phyloP scores from a whole-genome alignment of 2,329 filamentous ascomycete genomes.

The Microcyclosporella mali region DNA sequence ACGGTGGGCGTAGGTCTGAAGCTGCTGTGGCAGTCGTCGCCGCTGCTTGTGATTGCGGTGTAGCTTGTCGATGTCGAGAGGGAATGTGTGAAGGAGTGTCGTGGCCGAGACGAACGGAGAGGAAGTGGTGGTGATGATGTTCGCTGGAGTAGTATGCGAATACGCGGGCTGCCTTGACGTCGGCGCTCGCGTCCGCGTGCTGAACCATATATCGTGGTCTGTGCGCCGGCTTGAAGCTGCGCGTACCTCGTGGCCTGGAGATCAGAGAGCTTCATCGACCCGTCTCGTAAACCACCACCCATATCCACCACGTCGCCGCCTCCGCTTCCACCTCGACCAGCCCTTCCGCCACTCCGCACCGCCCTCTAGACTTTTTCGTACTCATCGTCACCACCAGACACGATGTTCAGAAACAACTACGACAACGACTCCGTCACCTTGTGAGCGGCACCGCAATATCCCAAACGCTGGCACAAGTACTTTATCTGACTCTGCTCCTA shows the following conservation, averaged over 20 bases:
- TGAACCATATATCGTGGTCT: slow-evolving; percentile 5
- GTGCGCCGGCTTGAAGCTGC: background rate
- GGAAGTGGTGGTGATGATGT: background rate
- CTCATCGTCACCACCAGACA: slow-evolving; percentile 3
- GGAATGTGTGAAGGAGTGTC: background rate
- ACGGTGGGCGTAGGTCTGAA: slow-evolving; percentile 3
- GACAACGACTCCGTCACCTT: slow-evolving; percentile 99
- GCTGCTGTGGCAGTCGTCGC: background rate
- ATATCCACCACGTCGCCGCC: background rate
- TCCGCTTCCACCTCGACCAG: slow-evolving; percentile 1
- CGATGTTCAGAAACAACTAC: slow-evolving; percentile 99
- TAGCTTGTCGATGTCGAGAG: background rate
- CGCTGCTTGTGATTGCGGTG: background rate
- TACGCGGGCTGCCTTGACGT: background rate
- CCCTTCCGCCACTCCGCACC: background rate
- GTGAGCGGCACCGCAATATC: slow-evolving; percentile 52
- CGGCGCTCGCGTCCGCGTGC: background rate
- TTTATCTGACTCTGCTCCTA: slow-evolving; percentile 35
- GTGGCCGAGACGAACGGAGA: background rate
- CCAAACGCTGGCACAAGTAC: slow-evolving; percentile 1
- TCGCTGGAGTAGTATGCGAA: background rate
- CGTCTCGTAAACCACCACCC: background rate
- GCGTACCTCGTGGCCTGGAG: slow-evolving; percentile 4
- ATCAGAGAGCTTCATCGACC: no score
- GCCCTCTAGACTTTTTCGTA: background rate